phyloP scores from a whole-genome alignment of 148 eudicot species.

The Rhododendron williamsianum region DNA sequence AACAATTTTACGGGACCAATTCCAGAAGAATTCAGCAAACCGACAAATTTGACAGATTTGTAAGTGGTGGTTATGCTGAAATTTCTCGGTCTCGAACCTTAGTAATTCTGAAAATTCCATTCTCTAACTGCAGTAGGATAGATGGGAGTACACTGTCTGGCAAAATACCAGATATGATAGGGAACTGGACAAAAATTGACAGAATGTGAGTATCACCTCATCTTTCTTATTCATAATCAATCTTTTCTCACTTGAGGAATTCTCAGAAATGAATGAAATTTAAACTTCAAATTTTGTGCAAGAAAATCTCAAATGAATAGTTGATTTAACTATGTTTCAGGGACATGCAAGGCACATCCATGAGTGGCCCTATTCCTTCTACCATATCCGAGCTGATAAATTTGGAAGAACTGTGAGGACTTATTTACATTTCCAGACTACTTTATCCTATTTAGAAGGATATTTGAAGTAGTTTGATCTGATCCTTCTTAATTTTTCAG shows the following conservation, averaged over 20 bases:
- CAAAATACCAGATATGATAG: conserved; percentile 70
- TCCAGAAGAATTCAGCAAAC: conserved; percentile 48
- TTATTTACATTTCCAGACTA: conserved; percentile 1
- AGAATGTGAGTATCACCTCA: conserved; percentile 45
- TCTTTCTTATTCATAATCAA: not conserved
- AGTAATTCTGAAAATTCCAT: not conserved
- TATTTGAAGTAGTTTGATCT: conserved; percentile 3
- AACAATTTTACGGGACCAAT: conserved; percentile 73
- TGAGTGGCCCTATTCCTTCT: conserved; percentile 84
- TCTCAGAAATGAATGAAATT: not conserved
- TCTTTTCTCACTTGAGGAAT: not conserved
- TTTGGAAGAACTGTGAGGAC: conserved; percentile 48
- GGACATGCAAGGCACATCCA: conserved; percentile 67
- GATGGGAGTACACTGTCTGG: conserved; percentile 67
- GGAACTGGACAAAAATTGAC: conserved; percentile 55
- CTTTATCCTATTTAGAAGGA: not conserved
- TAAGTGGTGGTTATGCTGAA: conserved; percentile 25
- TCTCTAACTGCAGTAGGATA: conserved; percentile 54
- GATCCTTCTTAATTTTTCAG: conserved; percentile 31
- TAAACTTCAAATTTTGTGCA: not conserved
- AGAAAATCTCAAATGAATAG: not conserved
- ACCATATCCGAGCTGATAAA: conserved; percentile 42
- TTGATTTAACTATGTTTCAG: conserved; percentile 26
- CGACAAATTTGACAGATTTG: conserved; percentile 63
- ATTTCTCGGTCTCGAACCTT: not conserved